These are phyloP conservation scores for Pyrenopolyporus hunteri DNA, from an alignment of 495 filamentous ascomycete genomes.

Conservation along the genomic window DNA sequence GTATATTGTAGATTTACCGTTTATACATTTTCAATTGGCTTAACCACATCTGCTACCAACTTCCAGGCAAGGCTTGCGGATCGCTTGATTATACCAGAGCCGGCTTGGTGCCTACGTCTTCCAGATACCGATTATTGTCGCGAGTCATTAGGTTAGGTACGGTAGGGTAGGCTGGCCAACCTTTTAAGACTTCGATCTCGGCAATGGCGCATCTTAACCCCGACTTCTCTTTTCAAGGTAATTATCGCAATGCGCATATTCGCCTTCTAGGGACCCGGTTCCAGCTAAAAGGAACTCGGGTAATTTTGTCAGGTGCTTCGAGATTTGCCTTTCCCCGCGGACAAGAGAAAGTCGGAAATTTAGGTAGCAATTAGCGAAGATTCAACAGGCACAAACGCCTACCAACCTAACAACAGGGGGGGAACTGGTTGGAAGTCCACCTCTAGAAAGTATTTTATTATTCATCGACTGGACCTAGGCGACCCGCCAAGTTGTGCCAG, in stretches of 20 bases:
- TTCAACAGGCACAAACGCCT: neutral
- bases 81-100: too few species aligned
- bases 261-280: neutral
- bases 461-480: conserved; percentile 9
- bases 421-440: neutral
- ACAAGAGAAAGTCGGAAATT: neutral
- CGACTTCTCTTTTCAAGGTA: neutral
- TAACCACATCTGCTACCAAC: neutral
- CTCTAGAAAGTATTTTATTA: conserved; percentile 26
- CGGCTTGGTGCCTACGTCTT: too few species aligned
- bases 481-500: neutral
- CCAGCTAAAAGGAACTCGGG: neutral
- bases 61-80: too few species aligned
- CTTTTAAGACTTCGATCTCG: too few species aligned
- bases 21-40: neutral
- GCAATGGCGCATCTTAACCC: neutral
- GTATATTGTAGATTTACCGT: neutral
- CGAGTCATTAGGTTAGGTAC: too few species aligned
- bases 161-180: too few species aligned
- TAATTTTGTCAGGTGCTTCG: neutral
- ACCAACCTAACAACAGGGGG: neutral
- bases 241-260: neutral
- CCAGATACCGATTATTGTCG: too few species aligned
- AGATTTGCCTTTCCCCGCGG: neutral
- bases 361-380: neutral